Evolutionary conservation across 116 monocot genomes (phyloP), one percentile per base, ranked within the genome.

Genomic region (Dioscorea cayenensis): DNA sequence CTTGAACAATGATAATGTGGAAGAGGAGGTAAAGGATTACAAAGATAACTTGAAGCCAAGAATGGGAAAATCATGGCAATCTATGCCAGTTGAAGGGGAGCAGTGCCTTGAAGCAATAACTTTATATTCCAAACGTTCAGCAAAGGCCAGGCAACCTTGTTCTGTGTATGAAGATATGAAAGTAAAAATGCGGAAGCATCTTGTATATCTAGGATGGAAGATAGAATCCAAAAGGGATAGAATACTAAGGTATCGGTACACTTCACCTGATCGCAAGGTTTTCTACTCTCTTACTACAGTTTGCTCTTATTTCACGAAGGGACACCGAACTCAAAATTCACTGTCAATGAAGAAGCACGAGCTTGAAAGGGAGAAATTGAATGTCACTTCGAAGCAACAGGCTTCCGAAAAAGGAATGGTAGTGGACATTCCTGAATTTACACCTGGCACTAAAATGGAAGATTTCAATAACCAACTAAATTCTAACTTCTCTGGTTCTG

Each of bases 201-300:
- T 94, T 67, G 51, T 71, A 29, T 69, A 75, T 66, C 28, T 90
- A 60, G 87, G 90, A 12, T 94, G 94, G 94, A 82, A 20, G 16
- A 75, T 86, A 43, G 75, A 85, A 49, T 36, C 32, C 19, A 87
- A 17, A 72, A 22, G 50, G 63, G 77, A 66, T 70, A 65, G 14
- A 5, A 35, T 32, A 14, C 4, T 49, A 37, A 87, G 78, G 76
- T 68, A 74, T 66, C 75, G 78, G 17, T 94, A 76, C 49, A 16
- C 12, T 22, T 73, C 85, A 69, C 94, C 90, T 22, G 60, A 75
- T 23, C 86, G 84, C 28, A 66, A 27, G 49, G 22, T 4, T 25
- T 84, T 78, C 60, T 76, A 75, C 65, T 88, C 94, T 65, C 80
- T 89, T 55, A 61, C 14, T 14, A 27, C 12, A 23, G 75, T 79